A percentile compares a stretch with the other conserved stretches of the same genome.
Conservation (phyloP, 768 basidiomycete genomes). For the Leccinum boreale region DNA sequence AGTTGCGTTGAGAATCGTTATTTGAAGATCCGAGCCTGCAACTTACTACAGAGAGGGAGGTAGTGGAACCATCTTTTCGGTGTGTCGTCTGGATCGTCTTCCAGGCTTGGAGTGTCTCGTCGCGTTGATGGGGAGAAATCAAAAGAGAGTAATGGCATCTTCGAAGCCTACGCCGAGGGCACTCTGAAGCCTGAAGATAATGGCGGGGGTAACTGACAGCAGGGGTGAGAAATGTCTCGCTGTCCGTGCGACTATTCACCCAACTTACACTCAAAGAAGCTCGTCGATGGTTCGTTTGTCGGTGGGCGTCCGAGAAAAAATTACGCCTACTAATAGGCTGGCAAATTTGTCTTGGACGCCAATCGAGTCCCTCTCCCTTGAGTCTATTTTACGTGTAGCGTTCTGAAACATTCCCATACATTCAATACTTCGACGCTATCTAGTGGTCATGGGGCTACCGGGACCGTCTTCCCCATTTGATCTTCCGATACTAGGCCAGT, state of each 20-base stretch:
- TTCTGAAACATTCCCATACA: neutral
- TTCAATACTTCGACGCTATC: neutral
- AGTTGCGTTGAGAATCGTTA: constrained; percentile 3
- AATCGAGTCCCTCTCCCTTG: neutral
- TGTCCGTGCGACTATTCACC: neutral
- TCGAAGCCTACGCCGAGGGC: neutral
- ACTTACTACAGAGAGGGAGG: constrained; percentile 54
- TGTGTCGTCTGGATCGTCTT: constrained; percentile 34
- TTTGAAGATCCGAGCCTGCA: neutral
- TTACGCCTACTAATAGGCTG: neutral
- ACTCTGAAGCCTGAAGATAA: neutral
- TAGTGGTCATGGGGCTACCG: neutral
- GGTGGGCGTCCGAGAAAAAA: neutral
- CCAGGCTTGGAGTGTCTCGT: constrained; percentile 9
- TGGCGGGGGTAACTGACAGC: neutral
- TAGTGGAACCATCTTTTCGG: constrained; percentile 56
- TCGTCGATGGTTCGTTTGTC: neutral
- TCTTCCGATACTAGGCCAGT: neutral
- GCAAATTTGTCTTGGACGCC: neutral
- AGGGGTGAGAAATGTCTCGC: constrained; percentile 1
- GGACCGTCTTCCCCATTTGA: neutral
- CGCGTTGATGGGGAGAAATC: constrained; percentile 16
- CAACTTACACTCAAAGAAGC: neutral
- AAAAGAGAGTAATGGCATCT: constrained; percentile 32
- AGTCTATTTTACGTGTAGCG: neutral